Percentiles rank a stretch among this genome's conserved stretches.
Conservation (phyloP, 805 yeast species). For the Kuraishia molischiana region DNA sequence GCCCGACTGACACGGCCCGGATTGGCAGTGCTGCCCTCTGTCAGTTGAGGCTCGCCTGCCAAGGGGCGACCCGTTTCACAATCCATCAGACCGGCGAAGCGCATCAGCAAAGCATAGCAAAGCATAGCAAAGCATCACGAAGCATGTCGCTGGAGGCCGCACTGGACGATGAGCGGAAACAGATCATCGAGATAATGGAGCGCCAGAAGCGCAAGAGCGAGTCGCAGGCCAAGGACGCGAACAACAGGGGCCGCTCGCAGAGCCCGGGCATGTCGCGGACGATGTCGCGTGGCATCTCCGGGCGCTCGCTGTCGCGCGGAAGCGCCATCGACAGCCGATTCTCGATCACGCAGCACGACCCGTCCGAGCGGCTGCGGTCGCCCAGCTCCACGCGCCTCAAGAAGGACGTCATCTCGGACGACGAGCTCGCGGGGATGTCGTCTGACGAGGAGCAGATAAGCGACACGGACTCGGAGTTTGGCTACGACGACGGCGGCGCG, state of each 20-base stretch:
- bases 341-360: constrained; percentile 66
- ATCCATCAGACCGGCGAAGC: no score
- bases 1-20: no score
- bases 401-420: constrained; percentile 8
- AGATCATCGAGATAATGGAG: constrained; percentile 18
- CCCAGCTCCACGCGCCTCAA: constrained; percentile 8
- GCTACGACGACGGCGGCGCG: constrained; percentile 50
- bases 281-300: constrained; percentile 1
- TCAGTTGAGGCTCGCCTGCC: no score
- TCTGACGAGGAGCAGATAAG: constrained; percentile 55
- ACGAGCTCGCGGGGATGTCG: constrained; percentile 7
- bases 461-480: constrained; percentile 52
- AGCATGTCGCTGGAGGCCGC: constrained; percentile 25
- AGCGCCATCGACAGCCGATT: constrained; percentile 28
- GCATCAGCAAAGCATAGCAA: no score
- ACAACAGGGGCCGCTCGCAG: constrained; percentile 12
- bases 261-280: constrained; percentile 1
- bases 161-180: constrained; percentile 20
- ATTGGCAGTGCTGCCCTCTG: no score
- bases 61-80: no score
- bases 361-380: constrained; percentile 47
- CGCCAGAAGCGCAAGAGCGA: constrained; percentile 12
- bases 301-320: constrained; percentile 11
- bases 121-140: no score
- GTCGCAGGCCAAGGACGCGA: constrained; percentile 5